Percentiles rank a stretch among this genome's conserved stretches.
Conservation (phyloP, 2,329 filamentous ascomycete genomes). For the Pestalotiopsis sp. region DNA sequence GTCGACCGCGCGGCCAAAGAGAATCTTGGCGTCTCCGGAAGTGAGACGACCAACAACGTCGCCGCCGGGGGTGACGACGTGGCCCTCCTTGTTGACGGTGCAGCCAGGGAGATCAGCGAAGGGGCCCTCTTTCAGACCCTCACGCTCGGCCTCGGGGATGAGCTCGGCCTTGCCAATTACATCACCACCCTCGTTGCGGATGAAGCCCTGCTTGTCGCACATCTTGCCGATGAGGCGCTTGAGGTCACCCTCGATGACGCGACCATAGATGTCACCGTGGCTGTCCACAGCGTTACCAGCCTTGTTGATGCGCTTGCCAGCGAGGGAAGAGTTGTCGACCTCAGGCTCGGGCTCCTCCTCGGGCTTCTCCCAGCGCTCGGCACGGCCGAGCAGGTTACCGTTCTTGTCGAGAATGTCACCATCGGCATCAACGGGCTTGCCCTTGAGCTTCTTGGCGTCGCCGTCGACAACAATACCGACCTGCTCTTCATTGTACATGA, state of each 20-base stretch:
- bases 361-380: conserved; percentile 66
- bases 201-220: conserved; percentile 72
- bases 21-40: conserved; percentile 70
- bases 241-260: conserved; percentile 68
- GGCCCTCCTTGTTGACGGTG: conserved; percentile 70
- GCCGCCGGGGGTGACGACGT: conserved; percentile 66
- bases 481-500: conserved; percentile 53
- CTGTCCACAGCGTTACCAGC: conserved; percentile 63
- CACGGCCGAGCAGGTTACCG: conserved; percentile 69
- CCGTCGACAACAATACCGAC: conserved; percentile 67
- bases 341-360: conserved; percentile 52
- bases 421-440: conserved; percentile 68
- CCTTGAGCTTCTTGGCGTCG: conserved; percentile 64
- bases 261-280: conserved; percentile 60
- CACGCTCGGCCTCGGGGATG: conserved; percentile 67
- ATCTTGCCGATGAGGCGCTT: conserved; percentile 67
- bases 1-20: conserved; percentile 76
- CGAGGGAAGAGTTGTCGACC: conserved; percentile 62
- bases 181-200: conserved; percentile 74
- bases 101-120: conserved; percentile 69
- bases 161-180: conserved; percentile 70
- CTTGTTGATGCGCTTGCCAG: conserved; percentile 74
- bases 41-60: conserved; percentile 73
- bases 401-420: conserved; percentile 69
- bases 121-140: conserved; percentile 65